Conservation (phyloP, 2,329 filamentous ascomycete genomes). For the Fusarium luffae region DNA sequence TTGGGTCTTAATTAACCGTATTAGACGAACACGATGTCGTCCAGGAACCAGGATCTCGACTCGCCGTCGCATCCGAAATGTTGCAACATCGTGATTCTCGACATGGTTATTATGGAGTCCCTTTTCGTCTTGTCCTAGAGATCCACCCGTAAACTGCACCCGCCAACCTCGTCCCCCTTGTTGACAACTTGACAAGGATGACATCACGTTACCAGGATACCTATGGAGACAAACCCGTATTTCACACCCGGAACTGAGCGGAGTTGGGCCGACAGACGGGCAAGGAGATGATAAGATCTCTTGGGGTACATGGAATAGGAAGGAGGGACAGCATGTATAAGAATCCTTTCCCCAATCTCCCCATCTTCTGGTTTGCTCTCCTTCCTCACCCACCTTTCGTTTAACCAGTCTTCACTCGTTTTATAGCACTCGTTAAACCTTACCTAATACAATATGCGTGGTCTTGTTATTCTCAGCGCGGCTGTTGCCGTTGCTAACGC, state of each 20-base stretch:
- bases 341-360: conserved; percentile 15
- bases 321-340: conserved; percentile 20
- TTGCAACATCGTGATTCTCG: conserved; percentile 24
- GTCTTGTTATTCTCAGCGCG: conserved; percentile 35
- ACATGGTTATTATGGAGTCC: conserved; percentile 26
- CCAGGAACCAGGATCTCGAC: neutral
- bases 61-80: conserved; percentile 28
- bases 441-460: conserved; percentile 23
- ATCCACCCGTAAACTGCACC: no score
- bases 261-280: conserved; percentile 25
- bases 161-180: no score
- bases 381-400: conserved; percentile 32
- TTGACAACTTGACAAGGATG: conserved; percentile 14
- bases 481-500: conserved; percentile 38
- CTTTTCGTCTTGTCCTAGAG: neutral
- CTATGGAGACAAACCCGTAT: conserved; percentile 38
- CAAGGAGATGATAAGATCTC: conserved; percentile 13
- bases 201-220: conserved; percentile 30
- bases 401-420: conserved; percentile 31
- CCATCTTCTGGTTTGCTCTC: neutral
- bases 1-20: neutral
- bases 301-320: neutral
- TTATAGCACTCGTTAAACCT: conserved; percentile 26
- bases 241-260: neutral
- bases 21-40: conserved; percentile 17